A percentile compares a stretch with the other conserved stretches of the same genome.
These are phyloP conservation scores for Flueggea neowawraea DNA, from an alignment of 441 rosid genomes.

Conservation along the genomic window DNA sequence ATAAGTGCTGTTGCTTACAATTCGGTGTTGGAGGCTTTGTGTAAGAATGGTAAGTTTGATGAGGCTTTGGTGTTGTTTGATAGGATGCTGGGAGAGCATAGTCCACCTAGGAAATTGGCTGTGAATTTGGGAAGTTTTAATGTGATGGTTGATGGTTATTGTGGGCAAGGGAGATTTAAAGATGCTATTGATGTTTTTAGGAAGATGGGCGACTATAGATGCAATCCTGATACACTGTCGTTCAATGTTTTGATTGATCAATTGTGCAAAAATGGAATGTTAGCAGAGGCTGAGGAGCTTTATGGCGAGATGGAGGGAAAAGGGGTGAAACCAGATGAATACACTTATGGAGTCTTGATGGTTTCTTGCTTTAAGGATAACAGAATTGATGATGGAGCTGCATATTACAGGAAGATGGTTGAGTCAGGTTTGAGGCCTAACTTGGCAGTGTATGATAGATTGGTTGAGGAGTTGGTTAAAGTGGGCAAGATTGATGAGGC, in stretches of 20 bases:
- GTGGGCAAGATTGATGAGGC: slow-evolving; percentile 73
- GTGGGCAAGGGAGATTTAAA: slow-evolving; percentile 50
- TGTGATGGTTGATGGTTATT: slow-evolving; percentile 84
- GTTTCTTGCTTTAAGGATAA: slow-evolving; percentile 65
- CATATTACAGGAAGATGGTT: slow-evolving; percentile 68
- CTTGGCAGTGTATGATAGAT: slow-evolving; percentile 63
- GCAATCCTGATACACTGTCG: slow-evolving; percentile 65
- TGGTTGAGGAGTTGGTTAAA: slow-evolving; percentile 63
- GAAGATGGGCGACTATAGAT: slow-evolving; percentile 62
- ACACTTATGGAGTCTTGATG: slow-evolving; percentile 63
- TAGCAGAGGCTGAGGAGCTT: slow-evolving; percentile 69
- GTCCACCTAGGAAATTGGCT: slow-evolving; percentile 53
- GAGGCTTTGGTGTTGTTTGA: slow-evolving; percentile 77
- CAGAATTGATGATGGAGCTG: slow-evolving; percentile 78
- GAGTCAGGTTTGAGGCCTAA: slow-evolving; percentile 75
- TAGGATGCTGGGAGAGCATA: slow-evolving; percentile 52
- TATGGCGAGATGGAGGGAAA: slow-evolving; percentile 72
- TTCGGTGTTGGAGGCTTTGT: slow-evolving; percentile 68
- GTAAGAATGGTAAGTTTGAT: slow-evolving; percentile 65
- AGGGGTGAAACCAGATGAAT: slow-evolving; percentile 85
- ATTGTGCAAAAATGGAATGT: slow-evolving; percentile 55
- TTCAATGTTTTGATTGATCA: slow-evolving; percentile 84
- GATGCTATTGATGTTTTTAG: slow-evolving; percentile 70
- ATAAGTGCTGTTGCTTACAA: slow-evolving; percentile 69
- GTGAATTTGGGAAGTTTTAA: slow-evolving; percentile 87